phyloP scores from a whole-genome alignment of 1,284 basidiomycete genomes.

The Hemileia vastatrix region DNA sequence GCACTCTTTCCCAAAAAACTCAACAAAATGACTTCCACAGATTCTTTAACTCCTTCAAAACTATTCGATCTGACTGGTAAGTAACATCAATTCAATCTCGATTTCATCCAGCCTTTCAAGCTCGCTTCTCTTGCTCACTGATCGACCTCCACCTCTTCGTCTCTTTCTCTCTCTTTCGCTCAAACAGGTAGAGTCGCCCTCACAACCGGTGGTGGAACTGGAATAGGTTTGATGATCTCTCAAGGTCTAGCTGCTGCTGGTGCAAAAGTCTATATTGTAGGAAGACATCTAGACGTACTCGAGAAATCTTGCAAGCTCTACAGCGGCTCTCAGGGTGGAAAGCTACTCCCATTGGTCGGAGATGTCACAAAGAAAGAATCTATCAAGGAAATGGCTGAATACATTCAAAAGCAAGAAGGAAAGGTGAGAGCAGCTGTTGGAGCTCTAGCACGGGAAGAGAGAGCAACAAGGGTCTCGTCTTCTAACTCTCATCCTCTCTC shows the following conservation, averaged over 20 bases:
- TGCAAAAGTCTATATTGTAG: conserved; percentile 61
- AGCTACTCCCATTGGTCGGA: conserved; percentile 8
- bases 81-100: no score
- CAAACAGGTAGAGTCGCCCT: conserved; percentile 56
- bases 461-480: neutral
- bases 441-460: neutral
- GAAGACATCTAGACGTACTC: conserved; percentile 27
- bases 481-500: neutral
- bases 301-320: conserved; percentile 29
- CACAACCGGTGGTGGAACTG: conserved; percentile 69
- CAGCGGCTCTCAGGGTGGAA: conserved; percentile 12
- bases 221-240: conserved; percentile 63
- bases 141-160: no score
- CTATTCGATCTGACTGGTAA: no score
- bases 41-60: no score
- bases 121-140: no score
- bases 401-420: conserved; percentile 28
- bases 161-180: no score
- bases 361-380: conserved; percentile 20
- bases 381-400: conserved; percentile 17
- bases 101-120: no score
- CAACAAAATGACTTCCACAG: no score
- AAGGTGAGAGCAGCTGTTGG: conserved; percentile 1
- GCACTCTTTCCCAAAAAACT: no score
- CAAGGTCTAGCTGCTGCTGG: conserved; percentile 64